Evolutionary conservation across 805 yeast species (phyloP).

Genomic region (Scheffersomyces amazonensis): DNA sequence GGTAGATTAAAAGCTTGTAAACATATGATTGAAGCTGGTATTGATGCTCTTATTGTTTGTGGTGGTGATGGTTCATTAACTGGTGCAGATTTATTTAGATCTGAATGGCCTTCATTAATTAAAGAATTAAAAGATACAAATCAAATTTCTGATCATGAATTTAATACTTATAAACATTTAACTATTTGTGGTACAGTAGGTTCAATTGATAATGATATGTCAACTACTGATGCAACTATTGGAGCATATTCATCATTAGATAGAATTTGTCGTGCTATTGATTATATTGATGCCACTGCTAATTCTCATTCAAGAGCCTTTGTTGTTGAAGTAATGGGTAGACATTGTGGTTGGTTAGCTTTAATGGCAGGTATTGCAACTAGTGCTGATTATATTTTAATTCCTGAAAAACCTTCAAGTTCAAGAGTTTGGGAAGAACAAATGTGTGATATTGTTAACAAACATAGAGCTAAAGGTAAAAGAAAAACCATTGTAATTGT

Average conservation of each 20-base stretch:
- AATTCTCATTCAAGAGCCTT: slow-evolving; percentile 96
- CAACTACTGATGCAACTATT: slow-evolving; percentile 92
- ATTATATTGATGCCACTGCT: slow-evolving; percentile 97
- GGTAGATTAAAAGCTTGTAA: slow-evolving; percentile 84
- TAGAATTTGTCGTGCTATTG: slow-evolving; percentile 90
- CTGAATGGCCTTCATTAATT: slow-evolving; percentile 90
- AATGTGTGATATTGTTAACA: slow-evolving; percentile 66
- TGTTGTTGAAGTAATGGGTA: slow-evolving; percentile 98
- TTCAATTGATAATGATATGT: slow-evolving; percentile 97
- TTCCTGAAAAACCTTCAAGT: slow-evolving; percentile 90
- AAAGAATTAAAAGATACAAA: slow-evolving; percentile 62
- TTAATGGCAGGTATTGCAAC: slow-evolving; percentile 97
- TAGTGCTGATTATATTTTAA: slow-evolving; percentile 89
- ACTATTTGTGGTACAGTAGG: slow-evolving; percentile 95
- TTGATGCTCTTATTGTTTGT: slow-evolving; percentile 92
- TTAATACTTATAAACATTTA: slow-evolving; percentile 62
- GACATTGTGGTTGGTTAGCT: slow-evolving; percentile 99
- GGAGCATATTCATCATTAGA: slow-evolving; percentile 95
- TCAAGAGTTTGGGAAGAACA: slow-evolving; percentile 76
- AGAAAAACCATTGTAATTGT: slow-evolving; percentile 95
- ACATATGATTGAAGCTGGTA: slow-evolving; percentile 81
- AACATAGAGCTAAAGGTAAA: slow-evolving; percentile 85
- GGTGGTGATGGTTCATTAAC: slow-evolving; percentile 99
- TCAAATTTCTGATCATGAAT: slow-evolving; percentile 56
- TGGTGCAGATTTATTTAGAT: slow-evolving; percentile 92